phyloP scores from a whole-genome alignment of 306 rosid species.

The Abrus precatorius region DNA sequence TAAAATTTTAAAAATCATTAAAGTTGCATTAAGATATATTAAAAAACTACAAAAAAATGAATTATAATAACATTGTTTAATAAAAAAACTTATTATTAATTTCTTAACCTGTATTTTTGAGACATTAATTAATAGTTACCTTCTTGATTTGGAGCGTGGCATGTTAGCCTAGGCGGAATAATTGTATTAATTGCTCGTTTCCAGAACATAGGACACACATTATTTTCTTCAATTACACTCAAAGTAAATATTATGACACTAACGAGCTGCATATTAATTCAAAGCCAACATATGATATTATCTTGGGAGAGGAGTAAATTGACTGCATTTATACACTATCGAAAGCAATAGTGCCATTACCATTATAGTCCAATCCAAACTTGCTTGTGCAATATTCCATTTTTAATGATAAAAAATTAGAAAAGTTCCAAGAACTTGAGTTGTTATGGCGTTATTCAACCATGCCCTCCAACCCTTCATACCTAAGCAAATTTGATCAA shows the following conservation, averaged over 20 bases:
- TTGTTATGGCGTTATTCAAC: slow-evolving; percentile 36
- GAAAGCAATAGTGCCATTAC: neutral
- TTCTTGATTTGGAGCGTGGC: neutral
- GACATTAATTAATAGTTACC: too few relatives aligned
- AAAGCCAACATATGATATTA: slow-evolving; percentile 28
- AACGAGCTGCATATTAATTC: slow-evolving; percentile 33
- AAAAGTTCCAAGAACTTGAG: slow-evolving; percentile 27
- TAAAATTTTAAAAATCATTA: too few relatives aligned
- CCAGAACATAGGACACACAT: slow-evolving; percentile 46
- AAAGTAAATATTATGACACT: slow-evolving; percentile 38
- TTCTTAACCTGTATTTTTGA: too few relatives aligned
- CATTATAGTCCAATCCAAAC: slow-evolving; percentile 33
- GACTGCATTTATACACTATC: slow-evolving; percentile 19
- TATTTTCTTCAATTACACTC: slow-evolving; percentile 57
- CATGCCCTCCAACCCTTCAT: slow-evolving; percentile 39
- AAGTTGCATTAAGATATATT: too few relatives aligned
- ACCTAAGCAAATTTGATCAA: slow-evolving; percentile 45
- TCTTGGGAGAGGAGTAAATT: slow-evolving; percentile 41
- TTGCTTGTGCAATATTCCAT: slow-evolving; percentile 35
- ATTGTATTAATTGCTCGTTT: neutral
- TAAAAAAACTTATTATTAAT: too few relatives aligned
- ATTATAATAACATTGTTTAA: too few relatives aligned
- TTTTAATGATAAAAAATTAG: slow-evolving; percentile 22
- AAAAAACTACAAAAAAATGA: too few relatives aligned
- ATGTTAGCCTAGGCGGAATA: neutral